Evolutionary conservation across 108 stramenopile species (phyloP).

Genomic region (Hondaea fermentalgiana): DNA sequence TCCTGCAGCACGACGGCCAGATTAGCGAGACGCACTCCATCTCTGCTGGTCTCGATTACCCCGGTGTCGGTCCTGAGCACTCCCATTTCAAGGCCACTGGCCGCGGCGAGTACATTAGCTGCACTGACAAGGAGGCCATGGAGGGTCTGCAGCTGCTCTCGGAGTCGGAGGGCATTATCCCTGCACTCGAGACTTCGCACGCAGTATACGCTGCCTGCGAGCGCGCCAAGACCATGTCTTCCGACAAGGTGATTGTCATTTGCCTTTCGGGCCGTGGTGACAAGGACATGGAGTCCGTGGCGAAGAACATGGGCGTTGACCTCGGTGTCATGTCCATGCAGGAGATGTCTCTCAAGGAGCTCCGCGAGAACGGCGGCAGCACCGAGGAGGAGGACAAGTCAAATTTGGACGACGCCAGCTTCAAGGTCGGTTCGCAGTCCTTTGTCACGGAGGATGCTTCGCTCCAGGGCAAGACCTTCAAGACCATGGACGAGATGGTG

Average conservation of each 20-base stretch:
- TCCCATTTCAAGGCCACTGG: constrained; percentile 78
- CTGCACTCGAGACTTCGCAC: constrained; percentile 84
- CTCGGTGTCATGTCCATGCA: neutral
- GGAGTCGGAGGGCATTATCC: constrained; percentile 87
- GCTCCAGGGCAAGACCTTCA: neutral
- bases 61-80: constrained; percentile 94
- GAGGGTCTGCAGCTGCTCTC: constrained; percentile 81
- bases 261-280: constrained; percentile 92
- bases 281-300: constrained; percentile 93
- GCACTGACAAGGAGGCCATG: constrained; percentile 80
- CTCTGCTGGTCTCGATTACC: constrained; percentile 87
- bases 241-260: constrained; percentile 78
- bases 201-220: constrained; percentile 78
- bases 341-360: neutral
- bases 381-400: neutral
- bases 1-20: constrained; percentile 82
- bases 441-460: neutral
- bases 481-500: neutral
- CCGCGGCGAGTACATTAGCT: constrained; percentile 73
- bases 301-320: constrained; percentile 81
- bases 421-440: neutral
- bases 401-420: neutral
- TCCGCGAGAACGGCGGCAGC: neutral
- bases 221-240: constrained; percentile 72
- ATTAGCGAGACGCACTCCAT: constrained; percentile 83